A percentile compares a stretch with the other conserved stretches of the same genome.
phyloP scores from a whole-genome alignment of 2,329 filamentous ascomycete species.

The Hypoxylon sp. region DNA sequence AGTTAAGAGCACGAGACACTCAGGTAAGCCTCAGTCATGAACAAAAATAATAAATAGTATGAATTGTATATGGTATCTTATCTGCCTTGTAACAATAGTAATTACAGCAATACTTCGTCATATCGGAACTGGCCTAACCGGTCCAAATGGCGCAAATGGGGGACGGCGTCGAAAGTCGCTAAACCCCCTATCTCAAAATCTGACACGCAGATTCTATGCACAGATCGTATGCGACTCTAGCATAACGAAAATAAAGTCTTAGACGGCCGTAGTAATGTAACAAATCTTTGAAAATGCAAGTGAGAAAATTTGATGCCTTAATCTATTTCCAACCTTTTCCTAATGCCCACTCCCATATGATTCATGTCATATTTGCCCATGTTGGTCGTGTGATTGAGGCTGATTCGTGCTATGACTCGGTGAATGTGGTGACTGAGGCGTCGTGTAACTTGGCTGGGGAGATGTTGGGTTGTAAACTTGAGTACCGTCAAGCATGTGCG shows the following conservation, averaged over 20 bases:
- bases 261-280: constrained; percentile 19
- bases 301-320: constrained; percentile 13
- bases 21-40: constrained; percentile 15
- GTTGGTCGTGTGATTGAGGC: constrained; percentile 14
- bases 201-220: constrained; percentile 25
- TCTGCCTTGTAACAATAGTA: constrained; percentile 13
- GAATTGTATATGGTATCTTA: constrained; percentile 21
- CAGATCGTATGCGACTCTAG: constrained; percentile 27
- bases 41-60: constrained; percentile 30
- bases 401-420: constrained; percentile 9
- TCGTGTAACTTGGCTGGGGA: constrained; percentile 13
- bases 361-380: constrained; percentile 20
- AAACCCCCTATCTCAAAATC: constrained; percentile 30
- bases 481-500: constrained; percentile 37
- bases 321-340: constrained; percentile 20
- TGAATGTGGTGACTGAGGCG: constrained; percentile 23
- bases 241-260: constrained; percentile 18
- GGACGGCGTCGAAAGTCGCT: constrained; percentile 36
- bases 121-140: constrained; percentile 27
- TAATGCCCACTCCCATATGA: constrained; percentile 9
- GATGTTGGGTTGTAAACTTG: constrained; percentile 21
- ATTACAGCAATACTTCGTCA: constrained; percentile 29
- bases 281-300: constrained; percentile 2
- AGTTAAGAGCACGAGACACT: background rate
- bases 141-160: background rate